phyloP scores from a whole-genome alignment of 345 rosid species.

The Arabis alpina region DNA sequence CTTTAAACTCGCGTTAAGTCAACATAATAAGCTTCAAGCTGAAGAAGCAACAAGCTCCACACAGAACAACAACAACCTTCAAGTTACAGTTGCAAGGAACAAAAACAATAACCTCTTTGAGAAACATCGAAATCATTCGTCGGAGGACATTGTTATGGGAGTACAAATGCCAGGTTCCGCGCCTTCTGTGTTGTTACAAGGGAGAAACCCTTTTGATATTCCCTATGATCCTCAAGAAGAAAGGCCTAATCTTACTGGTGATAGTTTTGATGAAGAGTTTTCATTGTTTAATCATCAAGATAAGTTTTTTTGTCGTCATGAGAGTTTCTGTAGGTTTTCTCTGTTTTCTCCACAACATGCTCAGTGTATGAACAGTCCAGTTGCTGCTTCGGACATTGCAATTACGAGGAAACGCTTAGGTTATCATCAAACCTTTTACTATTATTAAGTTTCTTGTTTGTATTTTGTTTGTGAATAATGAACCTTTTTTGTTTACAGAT shows the following conservation, averaged over 20 bases:
- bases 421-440: not conserved
- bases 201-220: conserved; percentile 75
- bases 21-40: conserved; percentile 35
- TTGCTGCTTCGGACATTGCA: conserved; percentile 26
- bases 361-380: conserved; percentile 34
- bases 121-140: conserved; percentile 29
- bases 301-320: conserved; percentile 65
- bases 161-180: conserved; percentile 78
- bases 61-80: conserved; percentile 40
- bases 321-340: conserved; percentile 55
- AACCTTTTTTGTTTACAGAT: conserved; percentile 20
- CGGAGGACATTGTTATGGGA: conserved; percentile 26
- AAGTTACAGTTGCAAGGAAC: conserved; percentile 42
- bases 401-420: conserved; percentile 34
- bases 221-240: conserved; percentile 88
- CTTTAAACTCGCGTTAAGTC: conserved; percentile 50
- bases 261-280: conserved; percentile 72
- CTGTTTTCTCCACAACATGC: conserved; percentile 30
- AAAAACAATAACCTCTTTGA: not conserved
- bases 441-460: not conserved
- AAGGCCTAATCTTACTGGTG: conserved; percentile 71
- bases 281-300: conserved; percentile 56
- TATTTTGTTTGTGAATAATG: not conserved
- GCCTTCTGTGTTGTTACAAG: conserved; percentile 68
- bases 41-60: conserved; percentile 31